Evolutionary conservation across 371 early-diverging fungal genomes (phyloP).

Genomic region (Mucor irregularis): DNA sequence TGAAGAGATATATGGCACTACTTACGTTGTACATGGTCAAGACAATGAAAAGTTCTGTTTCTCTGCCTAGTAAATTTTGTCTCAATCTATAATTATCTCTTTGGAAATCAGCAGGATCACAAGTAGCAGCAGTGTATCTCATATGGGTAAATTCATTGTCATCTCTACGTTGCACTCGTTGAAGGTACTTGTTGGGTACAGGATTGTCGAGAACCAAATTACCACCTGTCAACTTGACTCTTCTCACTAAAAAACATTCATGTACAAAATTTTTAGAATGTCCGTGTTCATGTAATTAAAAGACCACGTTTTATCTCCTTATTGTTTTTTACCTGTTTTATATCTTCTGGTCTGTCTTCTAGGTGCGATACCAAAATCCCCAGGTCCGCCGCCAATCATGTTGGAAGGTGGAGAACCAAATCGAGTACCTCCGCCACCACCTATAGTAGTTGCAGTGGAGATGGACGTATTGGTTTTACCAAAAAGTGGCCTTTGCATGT

Average conservation of each 20-base stretch:
- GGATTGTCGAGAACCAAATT: constrained; percentile 60
- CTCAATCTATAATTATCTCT: constrained; percentile 63
- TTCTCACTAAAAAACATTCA: constrained; percentile 17
- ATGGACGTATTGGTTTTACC: constrained; percentile 8
- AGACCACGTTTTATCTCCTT: constrained; percentile 6
- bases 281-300: neutral
- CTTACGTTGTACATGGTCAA: constrained; percentile 75
- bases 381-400: constrained; percentile 28
- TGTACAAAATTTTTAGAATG: too few relatives aligned
- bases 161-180: constrained; percentile 39
- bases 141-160: constrained; percentile 59
- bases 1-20: neutral
- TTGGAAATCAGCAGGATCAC: constrained; percentile 67
- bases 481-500: constrained; percentile 11
- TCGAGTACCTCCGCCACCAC: neutral
- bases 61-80: constrained; percentile 44
- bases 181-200: constrained; percentile 50
- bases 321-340: constrained; percentile 46
- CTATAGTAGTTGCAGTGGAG: constrained; percentile 4
- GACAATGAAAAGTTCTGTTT: constrained; percentile 71
- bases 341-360: constrained; percentile 53
- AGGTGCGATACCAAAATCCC: constrained; percentile 47
- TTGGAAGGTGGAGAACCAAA: constrained; percentile 13
- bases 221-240: constrained; percentile 42
- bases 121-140: constrained; percentile 65